Base-by-base conservation (phyloP, 352 stramenopile species). In the Peronospora farinosa region DNA sequence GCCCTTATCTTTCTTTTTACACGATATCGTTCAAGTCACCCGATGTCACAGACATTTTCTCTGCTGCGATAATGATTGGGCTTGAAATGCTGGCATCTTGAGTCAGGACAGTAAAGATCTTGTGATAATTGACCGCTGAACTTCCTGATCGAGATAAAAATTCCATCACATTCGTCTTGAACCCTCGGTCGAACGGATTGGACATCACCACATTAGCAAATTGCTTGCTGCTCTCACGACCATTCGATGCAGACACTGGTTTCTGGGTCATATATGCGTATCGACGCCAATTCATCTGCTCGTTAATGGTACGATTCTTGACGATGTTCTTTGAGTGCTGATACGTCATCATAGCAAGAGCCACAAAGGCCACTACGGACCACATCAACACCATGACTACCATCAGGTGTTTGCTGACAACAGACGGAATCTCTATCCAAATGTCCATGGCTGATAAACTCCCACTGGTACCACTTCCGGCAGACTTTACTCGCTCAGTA, bases 271-370 rank as follows among this genome's bases (percentile, higher is more conserved):
- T 52, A 43, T 92, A 92, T 13, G 67, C 31, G 54, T 90, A 90
- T 17, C 81, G 68, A 43, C 71, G 67, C 81, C 81, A 92, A 49
- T 92, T 90, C 62, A 90, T 88, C 47, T 75, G 55, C 59, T 92
- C 81, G 48, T 92, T 92, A 37, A 92, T 72, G 2, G 81, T 92
- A 27, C 90, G 21, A 38, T 92, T 92, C 52, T 70, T 67, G 15
- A 59, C 51, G 7, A 89, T 69, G 51, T 86, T 85, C 30, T 60
- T 65, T 11, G 87, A 16, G 44, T 92, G 80, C 54, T 88, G 72
- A 30, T 69, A 60, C n/a, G 73, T 40, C 74, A 92, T 85, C 50
- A 82, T 72, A 6, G 47, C 51, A 7, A 89, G 57, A 12, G 70
- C 78, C 16, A 65, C 49, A 32, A 80, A 61, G n/a, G 68, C 67